phyloP scores from a whole-genome alignment of 192 early-diverging fungal species.

The Backusella mclennaniae region DNA sequence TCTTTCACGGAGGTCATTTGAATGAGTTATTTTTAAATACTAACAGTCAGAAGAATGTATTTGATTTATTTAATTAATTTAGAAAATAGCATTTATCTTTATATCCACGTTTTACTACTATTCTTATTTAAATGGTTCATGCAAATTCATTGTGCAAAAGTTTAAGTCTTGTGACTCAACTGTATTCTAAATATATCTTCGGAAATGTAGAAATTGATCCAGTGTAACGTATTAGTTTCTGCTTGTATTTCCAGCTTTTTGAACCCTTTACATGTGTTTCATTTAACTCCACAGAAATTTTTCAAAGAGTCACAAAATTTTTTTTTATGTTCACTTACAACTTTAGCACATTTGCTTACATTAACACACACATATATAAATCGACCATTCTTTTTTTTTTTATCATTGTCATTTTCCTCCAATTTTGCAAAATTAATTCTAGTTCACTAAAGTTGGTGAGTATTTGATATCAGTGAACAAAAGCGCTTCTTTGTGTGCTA shows the following conservation, averaged over 20 bases:
- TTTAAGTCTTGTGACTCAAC: not conserved
- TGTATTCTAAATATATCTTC: not conserved
- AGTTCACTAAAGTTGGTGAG: not conserved
- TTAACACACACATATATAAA: not conserved
- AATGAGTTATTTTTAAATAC: not conserved
- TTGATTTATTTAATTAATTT: constrained; percentile 6
- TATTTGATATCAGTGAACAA: not conserved
- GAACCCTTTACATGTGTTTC: not conserved
- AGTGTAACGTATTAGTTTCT: not conserved
- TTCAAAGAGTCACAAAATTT: constrained; percentile 1
- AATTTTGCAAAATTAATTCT: not conserved
- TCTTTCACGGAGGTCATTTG: not conserved
- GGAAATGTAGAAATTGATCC: not conserved
- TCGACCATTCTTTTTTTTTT: not conserved
- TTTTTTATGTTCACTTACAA: not conserved
- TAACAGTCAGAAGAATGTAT: not conserved
- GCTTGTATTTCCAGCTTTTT: not conserved
- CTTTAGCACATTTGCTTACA: not conserved
- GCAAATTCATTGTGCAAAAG: constrained; percentile 7
- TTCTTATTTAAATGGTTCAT: not conserved
- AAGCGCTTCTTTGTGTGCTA: not conserved
- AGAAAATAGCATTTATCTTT: not conserved
- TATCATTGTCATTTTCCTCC: not conserved
- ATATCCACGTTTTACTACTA: not conserved
- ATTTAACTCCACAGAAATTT: not conserved